A percentile compares a stretch with the other conserved stretches of the same genome.
These are phyloP conservation scores for Clarireedia paspali DNA, from an alignment of 2,329 filamentous ascomycete species.

Conservation along the genomic window DNA sequence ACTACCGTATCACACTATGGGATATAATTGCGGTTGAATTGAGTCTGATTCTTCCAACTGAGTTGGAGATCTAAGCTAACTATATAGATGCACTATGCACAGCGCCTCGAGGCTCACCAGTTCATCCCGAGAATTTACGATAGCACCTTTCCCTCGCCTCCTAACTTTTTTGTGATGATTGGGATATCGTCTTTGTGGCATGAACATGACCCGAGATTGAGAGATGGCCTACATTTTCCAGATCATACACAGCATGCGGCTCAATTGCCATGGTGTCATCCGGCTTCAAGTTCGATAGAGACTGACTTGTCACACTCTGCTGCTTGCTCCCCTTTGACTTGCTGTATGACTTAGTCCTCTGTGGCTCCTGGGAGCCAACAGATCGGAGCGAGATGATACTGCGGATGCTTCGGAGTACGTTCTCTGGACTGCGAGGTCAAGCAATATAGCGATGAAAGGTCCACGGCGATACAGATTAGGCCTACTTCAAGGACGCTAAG, in stretches of 20 bases:
- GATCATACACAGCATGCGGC: conserved; percentile 1
- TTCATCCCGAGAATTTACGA: too few species aligned
- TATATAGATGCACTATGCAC: too few species aligned
- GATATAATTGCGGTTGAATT: too few species aligned
- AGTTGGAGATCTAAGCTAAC: too few species aligned
- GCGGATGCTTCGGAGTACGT: background rate
- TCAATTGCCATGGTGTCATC: background rate
- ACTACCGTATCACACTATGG: too few species aligned
- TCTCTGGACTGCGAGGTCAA: background rate
- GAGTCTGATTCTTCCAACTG: too few species aligned
- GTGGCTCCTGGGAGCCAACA: background rate
- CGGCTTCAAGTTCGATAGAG: background rate
- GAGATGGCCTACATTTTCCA: background rate
- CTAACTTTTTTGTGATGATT: background rate
- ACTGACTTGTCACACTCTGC: background rate
- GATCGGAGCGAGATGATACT: conserved; percentile 2
- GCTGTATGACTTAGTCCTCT: background rate
- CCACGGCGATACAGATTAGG: conserved; percentile 2
- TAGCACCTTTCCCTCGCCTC: too few species aligned
- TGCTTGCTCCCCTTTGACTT: background rate
- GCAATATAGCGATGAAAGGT: conserved; percentile 1
- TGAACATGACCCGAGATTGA: background rate
- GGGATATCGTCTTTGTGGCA: background rate
- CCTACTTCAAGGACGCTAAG: background rate
- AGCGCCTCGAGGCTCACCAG: too few species aligned